Evolutionary conservation across 495 filamentous ascomycete species (phyloP).

Genomic region (Talaromyces adpressus): DNA sequence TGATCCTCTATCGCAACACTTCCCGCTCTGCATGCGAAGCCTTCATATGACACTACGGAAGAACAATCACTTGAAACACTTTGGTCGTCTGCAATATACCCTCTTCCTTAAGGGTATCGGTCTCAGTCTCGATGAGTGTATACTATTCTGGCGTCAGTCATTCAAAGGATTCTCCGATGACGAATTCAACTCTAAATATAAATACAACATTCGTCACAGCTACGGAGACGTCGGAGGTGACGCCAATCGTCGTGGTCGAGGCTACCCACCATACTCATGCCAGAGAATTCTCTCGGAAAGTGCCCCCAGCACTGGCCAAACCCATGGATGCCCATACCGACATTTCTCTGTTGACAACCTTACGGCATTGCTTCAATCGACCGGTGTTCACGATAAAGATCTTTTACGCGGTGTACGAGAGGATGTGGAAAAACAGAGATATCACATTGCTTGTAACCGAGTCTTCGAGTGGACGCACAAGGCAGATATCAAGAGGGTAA

Average conservation of each 20-base stretch:
- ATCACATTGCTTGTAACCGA: constrained; percentile 92
- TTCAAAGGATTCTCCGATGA: constrained; percentile 87
- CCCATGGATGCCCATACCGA: constrained; percentile 92
- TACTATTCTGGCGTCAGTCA: constrained; percentile 85
- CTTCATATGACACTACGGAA: constrained; percentile 77
- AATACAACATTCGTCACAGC: constrained; percentile 88
- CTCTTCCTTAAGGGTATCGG: constrained; percentile 98
- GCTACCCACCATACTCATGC: constrained; percentile 86
- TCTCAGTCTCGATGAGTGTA: constrained; percentile 79
- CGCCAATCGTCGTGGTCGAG: constrained; percentile 71
- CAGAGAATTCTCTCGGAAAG: constrained; percentile 89
- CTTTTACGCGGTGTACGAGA: constrained; percentile 75
- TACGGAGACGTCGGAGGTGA: constrained; percentile 97
- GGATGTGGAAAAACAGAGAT: constrained; percentile 82
- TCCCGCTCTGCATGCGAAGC: constrained; percentile 91
- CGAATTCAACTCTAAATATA: constrained; percentile 89
- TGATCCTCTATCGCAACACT: constrained; percentile 75
- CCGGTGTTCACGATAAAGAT: constrained; percentile 70
- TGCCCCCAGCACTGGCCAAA: constrained; percentile 73
- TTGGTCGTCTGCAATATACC: constrained; percentile 87
- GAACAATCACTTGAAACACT: constrained; percentile 87
- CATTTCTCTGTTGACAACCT: constrained; percentile 88
- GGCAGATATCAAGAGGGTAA: constrained; percentile 80
- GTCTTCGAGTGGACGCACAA: constrained; percentile 89
- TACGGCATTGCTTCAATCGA: constrained; percentile 59